Percentiles rank a stretch among this genome's conserved stretches.
Evolutionary conservation across 148 eudicot species (phyloP).

Genomic region (Vaccinium myrtillus): DNA sequence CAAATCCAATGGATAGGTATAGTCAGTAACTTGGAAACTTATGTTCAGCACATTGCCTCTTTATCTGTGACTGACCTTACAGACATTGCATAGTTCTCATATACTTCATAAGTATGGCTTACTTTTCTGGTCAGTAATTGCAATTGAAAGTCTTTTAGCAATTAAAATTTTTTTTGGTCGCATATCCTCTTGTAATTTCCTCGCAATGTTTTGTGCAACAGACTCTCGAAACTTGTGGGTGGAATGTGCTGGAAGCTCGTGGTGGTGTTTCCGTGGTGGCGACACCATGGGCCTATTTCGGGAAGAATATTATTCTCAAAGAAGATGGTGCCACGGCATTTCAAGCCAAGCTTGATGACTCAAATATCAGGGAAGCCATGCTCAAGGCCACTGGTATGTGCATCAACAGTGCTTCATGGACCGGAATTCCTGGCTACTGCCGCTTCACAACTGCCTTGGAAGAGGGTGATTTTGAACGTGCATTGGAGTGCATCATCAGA

Average conservation of each 20-base stretch:
- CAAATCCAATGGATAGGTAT: not conserved
- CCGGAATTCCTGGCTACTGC: conserved; percentile 88
- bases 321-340: conserved; percentile 25
- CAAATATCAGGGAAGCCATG: conserved; percentile 72
- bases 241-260: conserved; percentile 77
- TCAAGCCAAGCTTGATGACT: conserved; percentile 54
- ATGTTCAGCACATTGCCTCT: not conserved
- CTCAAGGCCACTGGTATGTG: conserved; percentile 66
- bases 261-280: conserved; percentile 91
- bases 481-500: conserved; percentile 56
- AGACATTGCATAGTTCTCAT: not conserved
- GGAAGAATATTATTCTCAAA: conserved; percentile 50
- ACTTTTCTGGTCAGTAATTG: not conserved
- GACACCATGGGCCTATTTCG: conserved; percentile 63
- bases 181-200: not conserved
- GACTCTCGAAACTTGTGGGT: conserved; percentile 79
- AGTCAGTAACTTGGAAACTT: not conserved
- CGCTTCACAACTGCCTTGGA: conserved; percentile 83
- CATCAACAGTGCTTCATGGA: conserved; percentile 81
- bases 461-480: conserved; percentile 67
- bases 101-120: not conserved
- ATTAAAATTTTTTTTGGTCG: too few species aligned
- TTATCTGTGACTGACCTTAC: not conserved
- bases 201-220: conserved; percentile 19
- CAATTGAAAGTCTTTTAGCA: not conserved